phyloP scores from a whole-genome alignment of 192 early-diverging fungal species.

The Coemansia sp. region DNA sequence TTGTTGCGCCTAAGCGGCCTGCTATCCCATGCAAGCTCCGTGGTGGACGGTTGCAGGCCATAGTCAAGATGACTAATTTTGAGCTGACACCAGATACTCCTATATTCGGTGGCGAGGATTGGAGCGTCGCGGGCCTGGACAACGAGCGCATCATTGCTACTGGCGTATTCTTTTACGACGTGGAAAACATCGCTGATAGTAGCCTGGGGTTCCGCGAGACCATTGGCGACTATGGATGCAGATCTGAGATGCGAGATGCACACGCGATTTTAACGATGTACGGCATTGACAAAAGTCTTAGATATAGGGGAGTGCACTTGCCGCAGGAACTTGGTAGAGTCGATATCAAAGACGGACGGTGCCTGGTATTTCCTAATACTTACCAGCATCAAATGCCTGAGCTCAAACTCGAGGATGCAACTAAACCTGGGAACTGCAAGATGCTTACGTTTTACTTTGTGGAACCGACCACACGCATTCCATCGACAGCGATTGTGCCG shows the following conservation, averaged over 20 bases:
- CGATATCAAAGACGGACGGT: constrained; percentile 50
- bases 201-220: neutral
- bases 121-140: constrained; percentile 67
- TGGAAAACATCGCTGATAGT: constrained; percentile 60
- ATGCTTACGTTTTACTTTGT: constrained; percentile 67
- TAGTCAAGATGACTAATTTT: constrained; percentile 65
- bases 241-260: too few species aligned
- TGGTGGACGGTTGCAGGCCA: constrained; percentile 26
- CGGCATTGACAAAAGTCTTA: constrained; percentile 28
- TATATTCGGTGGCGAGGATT: constrained; percentile 42
- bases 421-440: constrained; percentile 59
- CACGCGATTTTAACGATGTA: constrained; percentile 8
- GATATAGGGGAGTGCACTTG: neutral
- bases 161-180: constrained; percentile 63
- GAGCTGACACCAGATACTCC: constrained; percentile 61
- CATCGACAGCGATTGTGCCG: constrained; percentile 59
- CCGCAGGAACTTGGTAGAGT: constrained; percentile 44
- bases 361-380: constrained; percentile 64
- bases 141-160: constrained; percentile 66
- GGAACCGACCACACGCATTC: constrained; percentile 50
- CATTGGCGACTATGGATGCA: neutral
- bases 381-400: constrained; percentile 61
- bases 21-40: constrained; percentile 27
- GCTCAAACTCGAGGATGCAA: constrained; percentile 55
- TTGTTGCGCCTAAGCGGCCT: constrained; percentile 26